Percentiles rank a stretch among this genome's conserved stretches.
Evolutionary conservation across 495 filamentous ascomycete species (phyloP).

Genomic region (Cudoniella acicularis): DNA sequence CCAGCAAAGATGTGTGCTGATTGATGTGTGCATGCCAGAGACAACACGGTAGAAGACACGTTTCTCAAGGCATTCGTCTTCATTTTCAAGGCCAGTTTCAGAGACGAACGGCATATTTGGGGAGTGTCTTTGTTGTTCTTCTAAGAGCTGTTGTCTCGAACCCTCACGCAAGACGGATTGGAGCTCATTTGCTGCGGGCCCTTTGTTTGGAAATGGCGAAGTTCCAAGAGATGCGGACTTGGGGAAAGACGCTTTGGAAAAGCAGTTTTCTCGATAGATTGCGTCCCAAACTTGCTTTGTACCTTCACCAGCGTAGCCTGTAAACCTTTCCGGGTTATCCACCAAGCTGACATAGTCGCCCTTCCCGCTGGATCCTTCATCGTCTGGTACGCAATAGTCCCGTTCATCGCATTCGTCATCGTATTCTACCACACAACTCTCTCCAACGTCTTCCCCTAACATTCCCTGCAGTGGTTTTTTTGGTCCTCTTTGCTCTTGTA

Average conservation of each 20-base stretch:
- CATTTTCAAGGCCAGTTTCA: conserved; percentile 56
- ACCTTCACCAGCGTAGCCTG: conserved; percentile 81
- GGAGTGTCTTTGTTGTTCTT: conserved; percentile 48
- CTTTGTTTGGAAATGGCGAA: conserved; percentile 23
- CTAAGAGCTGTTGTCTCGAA: conserved; percentile 53
- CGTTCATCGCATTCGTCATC: conserved; percentile 97
- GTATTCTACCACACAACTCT: conserved; percentile 95
- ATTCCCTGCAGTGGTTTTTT: conserved; percentile 73
- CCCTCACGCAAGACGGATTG: conserved; percentile 74
- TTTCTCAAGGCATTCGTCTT: conserved; percentile 95
- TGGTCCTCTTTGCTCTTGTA: conserved; percentile 63
- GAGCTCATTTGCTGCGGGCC: conserved; percentile 72
- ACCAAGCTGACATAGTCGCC: conserved; percentile 95
- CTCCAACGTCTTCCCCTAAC: conserved; percentile 81
- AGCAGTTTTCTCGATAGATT: conserved; percentile 97
- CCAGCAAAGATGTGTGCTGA: conserved; percentile 93
- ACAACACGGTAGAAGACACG: conserved; percentile 93
- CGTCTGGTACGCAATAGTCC: conserved; percentile 95
- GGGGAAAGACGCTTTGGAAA: conserved; percentile 64
- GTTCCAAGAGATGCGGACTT: conserved; percentile 38
- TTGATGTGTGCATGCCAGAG: conserved; percentile 96
- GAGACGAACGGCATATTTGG: conserved; percentile 41
- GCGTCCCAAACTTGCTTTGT: conserved; percentile 91
- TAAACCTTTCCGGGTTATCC: conserved; percentile 93
- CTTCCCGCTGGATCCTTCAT: conserved; percentile 79